Evolutionary conservation across 345 rosid genomes (phyloP), one percentile per base, ranked within the genome.

Genomic region (Adansonia digitata): DNA sequence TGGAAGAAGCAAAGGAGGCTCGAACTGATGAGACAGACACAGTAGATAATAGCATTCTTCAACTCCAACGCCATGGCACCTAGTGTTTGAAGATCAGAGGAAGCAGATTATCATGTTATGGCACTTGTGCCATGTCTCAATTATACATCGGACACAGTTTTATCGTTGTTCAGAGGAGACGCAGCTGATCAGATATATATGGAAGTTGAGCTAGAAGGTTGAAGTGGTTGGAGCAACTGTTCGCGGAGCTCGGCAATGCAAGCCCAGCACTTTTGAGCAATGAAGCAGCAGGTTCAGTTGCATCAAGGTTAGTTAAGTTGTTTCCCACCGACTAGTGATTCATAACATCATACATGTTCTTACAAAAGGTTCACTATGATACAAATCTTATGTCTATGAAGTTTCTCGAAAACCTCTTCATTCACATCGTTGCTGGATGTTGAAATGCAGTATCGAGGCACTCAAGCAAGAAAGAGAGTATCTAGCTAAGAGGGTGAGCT

Each of bases 221-320:
- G 81, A 87, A 94, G 61, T 94, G 97, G 95, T 77, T 94, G 81
- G 98, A 94, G 81, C 97, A 92, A 76, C 97, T 92, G 66, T 81
- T 94, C 20, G 94, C 97, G 0, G 97, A 94, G 82, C 89, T 94
- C 12, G 98, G 98, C 69, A 94, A 94, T 72, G 98, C 98, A 22
- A 94, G 98, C 83, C 97, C 97, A 0, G 97, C 98, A 51, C 84
- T 94, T 52, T 77, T 94, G 70, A 91, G 97, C 1, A 97, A 94
- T 53, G 97, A 92, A 17, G 97, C 98, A 31, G 97, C 98, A 35
- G 81, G 91, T 76, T 86, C 90, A 15, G 95, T 94, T 18, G 87
- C 98, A 72, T 88, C 94, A 72, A 89, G 97, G 98, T 94, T 8
- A 46, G 67, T 40, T 55, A 51, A 48, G 42, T 69, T 13, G 0